Conservation (phyloP, 805 yeast genomes). For the Saturnispora saitoi region DNA sequence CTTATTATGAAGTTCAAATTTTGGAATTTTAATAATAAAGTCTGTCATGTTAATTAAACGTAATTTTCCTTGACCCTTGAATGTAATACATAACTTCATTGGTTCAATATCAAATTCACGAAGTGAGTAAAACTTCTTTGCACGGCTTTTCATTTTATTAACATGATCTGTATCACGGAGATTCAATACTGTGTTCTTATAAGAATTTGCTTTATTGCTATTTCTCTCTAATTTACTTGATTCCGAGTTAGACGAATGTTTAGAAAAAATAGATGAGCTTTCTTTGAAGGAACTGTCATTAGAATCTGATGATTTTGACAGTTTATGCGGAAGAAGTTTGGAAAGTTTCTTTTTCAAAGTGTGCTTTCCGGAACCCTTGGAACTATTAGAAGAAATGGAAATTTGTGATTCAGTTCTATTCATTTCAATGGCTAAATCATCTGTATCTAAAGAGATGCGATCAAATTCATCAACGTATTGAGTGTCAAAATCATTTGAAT, state of each 20-base stretch:
- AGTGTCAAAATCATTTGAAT: constrained; percentile 2
- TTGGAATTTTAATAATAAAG: constrained; percentile 59
- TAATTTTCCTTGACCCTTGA: constrained; percentile 64
- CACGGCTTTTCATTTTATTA: constrained; percentile 33
- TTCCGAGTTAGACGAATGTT: not conserved
- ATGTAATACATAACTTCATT: constrained; percentile 50
- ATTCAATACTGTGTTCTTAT: not conserved
- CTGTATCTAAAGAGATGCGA: not conserved
- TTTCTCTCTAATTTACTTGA: not conserved
- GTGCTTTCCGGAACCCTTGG: not conserved
- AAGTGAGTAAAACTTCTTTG: constrained; percentile 35
- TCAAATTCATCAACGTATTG: constrained; percentile 4
- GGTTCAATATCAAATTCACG: constrained; percentile 26
- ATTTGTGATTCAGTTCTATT: constrained; percentile 1
- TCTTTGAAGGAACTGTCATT: not conserved
- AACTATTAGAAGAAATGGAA: not conserved
- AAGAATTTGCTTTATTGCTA: not conserved
- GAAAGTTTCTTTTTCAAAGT: constrained; percentile 1
- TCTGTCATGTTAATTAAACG: constrained; percentile 70
- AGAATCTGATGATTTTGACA: not conserved
- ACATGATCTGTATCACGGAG: constrained; percentile 15
- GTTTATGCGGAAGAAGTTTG: not conserved
- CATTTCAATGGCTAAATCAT: constrained; percentile 2
- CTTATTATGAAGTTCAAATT: constrained; percentile 46
- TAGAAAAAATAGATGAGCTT: not conserved